Evolutionary conservation across 805 yeast species (phyloP).

Genomic region (Yarrowia sp.): DNA sequence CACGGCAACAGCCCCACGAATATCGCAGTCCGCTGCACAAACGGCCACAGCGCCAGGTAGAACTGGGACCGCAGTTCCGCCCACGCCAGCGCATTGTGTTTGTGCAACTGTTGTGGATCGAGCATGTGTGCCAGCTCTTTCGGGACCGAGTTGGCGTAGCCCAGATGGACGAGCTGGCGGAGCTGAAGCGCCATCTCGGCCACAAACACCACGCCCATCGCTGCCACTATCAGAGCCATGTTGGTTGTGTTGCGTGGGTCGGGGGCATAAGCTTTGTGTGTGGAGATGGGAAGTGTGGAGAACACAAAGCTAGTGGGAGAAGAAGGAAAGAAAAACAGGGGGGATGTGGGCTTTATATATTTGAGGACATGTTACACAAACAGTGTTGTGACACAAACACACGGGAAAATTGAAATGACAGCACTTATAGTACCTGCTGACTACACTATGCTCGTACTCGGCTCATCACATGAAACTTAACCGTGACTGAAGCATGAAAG

Average conservation of each 20-base stretch:
- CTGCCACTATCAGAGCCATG: slow-evolving; percentile 21
- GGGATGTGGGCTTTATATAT: too few relatives aligned
- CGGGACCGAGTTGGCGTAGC: not conserved
- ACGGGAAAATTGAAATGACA: too few relatives aligned
- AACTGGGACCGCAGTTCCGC: not conserved
- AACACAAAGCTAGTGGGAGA: too few relatives aligned
- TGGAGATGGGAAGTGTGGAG: too few relatives aligned
- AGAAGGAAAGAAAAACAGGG: too few relatives aligned
- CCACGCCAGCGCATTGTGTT: slow-evolving; percentile 13
- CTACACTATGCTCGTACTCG: too few relatives aligned
- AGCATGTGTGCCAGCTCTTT: slow-evolving; percentile 6
- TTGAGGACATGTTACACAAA: too few relatives aligned
- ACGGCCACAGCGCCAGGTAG: not conserved
- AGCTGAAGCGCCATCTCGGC: slow-evolving; percentile 14
- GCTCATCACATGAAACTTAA: too few relatives aligned
- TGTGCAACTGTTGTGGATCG: not conserved
- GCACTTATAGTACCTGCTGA: too few relatives aligned
- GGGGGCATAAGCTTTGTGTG: not conserved
- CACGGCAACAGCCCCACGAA: slow-evolving; percentile 1
- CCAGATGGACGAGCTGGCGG: slow-evolving; percentile 1
- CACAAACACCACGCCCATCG: not conserved
- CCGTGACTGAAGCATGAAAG: too few relatives aligned
- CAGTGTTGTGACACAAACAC: too few relatives aligned
- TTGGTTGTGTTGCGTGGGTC: not conserved
- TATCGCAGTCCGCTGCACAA: not conserved